A percentile compares a stretch with the other conserved stretches of the same genome.
Conservation (phyloP, 1,139 yeast genomes). For the Scheffersomyces stambukii region DNA sequence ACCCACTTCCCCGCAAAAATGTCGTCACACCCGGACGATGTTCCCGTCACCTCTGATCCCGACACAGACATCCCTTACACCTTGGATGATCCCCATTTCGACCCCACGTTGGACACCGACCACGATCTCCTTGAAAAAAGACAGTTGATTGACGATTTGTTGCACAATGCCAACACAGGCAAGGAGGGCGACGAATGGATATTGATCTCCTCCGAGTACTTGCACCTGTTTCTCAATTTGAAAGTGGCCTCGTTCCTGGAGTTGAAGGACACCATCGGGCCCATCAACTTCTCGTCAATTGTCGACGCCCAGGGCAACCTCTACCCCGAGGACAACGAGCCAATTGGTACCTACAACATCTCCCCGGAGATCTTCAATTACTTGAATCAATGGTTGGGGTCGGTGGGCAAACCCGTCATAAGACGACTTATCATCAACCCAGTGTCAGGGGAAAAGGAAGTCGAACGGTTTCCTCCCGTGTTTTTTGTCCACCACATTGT, state of each 20-base stretch:
- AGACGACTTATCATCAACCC: conserved; percentile 41
- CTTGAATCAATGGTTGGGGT: conserved; percentile 53
- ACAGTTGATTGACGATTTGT: conserved; percentile 18
- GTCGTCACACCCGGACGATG: too few species aligned
- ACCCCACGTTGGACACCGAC: too few species aligned
- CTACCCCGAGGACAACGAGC: conserved; percentile 26
- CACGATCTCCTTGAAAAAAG: conserved; percentile 18
- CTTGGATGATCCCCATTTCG: too few species aligned
- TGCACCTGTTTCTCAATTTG: conserved; percentile 22
- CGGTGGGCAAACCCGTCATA: conserved; percentile 40
- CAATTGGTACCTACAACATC: conserved; percentile 27
- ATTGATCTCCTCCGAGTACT: conserved; percentile 29
- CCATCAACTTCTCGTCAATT: conserved; percentile 27
- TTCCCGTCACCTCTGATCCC: too few species aligned
- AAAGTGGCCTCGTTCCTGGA: conserved; percentile 23
- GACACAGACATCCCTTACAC: too few species aligned
- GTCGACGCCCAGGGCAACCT: conserved; percentile 30
- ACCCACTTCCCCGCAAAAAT: too few species aligned
- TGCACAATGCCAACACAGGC: conserved; percentile 14
- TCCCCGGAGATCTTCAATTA: conserved; percentile 39
- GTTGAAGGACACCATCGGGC: conserved; percentile 25
- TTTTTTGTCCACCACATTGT: conserved; percentile 51
- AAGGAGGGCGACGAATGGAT: conserved; percentile 37
- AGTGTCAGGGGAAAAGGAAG: conserved; percentile 31
- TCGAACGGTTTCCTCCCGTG: conserved; percentile 52